Percentiles rank a stretch among this genome's conserved stretches.
Evolutionary conservation across 129 eudicot genomes (phyloP).

Genomic region (Cynara cardunculus): DNA sequence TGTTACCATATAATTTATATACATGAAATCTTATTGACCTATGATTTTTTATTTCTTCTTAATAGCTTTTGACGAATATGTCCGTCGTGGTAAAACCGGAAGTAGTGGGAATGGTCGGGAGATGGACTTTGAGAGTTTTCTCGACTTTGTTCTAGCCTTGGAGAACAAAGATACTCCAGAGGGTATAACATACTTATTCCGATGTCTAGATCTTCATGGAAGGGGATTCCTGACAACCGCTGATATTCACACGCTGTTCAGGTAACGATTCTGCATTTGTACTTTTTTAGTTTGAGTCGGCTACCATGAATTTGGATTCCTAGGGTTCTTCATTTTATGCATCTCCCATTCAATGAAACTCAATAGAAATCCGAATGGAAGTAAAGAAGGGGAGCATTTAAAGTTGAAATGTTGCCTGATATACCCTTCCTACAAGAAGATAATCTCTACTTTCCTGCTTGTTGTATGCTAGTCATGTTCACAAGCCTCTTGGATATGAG

Average conservation of each 20-base stretch:
- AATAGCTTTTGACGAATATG: conserved; percentile 93
- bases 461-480: conserved; percentile 44
- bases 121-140: conserved; percentile 96
- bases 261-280: conserved; percentile 34
- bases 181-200: conserved; percentile 82
- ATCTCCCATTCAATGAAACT: background rate
- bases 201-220: conserved; percentile 92
- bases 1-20: background rate
- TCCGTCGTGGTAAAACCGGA: conserved; percentile 86
- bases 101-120: conserved; percentile 71
- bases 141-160: conserved; percentile 89
- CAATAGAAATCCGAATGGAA: conserved; percentile 32
- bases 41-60: background rate
- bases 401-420: conserved; percentile 65
- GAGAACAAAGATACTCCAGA: conserved; percentile 97
- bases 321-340: background rate
- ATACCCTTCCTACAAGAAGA: conserved; percentile 60
- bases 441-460: conserved; percentile 68
- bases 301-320: background rate
- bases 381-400: conserved; percentile 74
- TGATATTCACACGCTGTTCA: conserved; percentile 93
- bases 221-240: conserved; percentile 87
- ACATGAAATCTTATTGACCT: background rate
- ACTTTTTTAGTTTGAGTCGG: background rate
- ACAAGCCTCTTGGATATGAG: conserved; percentile 63